phyloP scores from a whole-genome alignment of 164 flowering plant genomes.

The Liquidambar formosana region DNA sequence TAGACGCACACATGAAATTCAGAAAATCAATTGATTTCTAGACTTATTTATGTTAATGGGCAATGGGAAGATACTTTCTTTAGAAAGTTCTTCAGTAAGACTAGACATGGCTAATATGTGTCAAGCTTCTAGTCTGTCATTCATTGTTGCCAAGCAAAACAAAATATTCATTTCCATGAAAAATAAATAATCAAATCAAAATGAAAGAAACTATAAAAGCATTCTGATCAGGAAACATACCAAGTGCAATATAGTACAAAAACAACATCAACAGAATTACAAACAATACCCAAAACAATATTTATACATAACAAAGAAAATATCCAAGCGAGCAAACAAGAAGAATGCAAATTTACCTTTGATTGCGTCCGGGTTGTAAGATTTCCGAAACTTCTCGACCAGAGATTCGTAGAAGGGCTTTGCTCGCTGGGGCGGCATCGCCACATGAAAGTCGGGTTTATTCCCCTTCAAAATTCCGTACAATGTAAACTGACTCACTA shows the following conservation, averaged over 20 bases:
- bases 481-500: slow-evolving; percentile 97
- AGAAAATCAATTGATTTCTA: too few relatives aligned
- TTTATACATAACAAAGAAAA: not conserved
- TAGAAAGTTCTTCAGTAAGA: too few relatives aligned
- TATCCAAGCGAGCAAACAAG: not conserved
- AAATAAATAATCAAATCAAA: too few relatives aligned
- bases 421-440: slow-evolving; percentile 92
- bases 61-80: too few relatives aligned
- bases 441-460: slow-evolving; percentile 98
- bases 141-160: too few relatives aligned
- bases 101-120: too few relatives aligned
- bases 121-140: too few relatives aligned
- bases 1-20: too few relatives aligned
- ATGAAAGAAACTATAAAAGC: too few relatives aligned
- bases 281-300: not conserved
- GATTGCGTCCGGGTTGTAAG: slow-evolving; percentile 58
- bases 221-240: not conserved
- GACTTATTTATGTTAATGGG: too few relatives aligned
- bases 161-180: too few relatives aligned
- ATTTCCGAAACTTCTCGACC: slow-evolving; percentile 65
- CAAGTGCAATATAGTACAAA: not conserved
- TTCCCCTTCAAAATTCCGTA: slow-evolving; percentile 90
- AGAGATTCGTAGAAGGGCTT: slow-evolving; percentile 80
- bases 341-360: slow-evolving; percentile 48
- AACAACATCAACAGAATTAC: not conserved